A percentile compares a stretch with the other conserved stretches of the same genome.
These are phyloP conservation scores for Tillandsia fasciculata DNA, from an alignment of 176 grass and related monocot species.

Conservation along the genomic window DNA sequence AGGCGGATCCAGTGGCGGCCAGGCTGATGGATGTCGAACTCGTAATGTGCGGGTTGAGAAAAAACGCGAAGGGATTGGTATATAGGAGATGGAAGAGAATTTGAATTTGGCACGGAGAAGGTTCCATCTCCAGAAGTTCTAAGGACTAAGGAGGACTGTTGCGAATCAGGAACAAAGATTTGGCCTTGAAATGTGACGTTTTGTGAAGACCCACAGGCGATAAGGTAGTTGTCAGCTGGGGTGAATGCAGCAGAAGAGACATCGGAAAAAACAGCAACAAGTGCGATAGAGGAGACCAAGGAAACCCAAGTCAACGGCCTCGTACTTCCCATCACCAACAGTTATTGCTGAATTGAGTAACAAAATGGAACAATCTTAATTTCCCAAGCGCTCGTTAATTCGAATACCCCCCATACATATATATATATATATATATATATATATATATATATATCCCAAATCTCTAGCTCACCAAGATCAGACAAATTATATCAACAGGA, in stretches of 20 bases:
- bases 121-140: constrained; percentile 21
- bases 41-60: constrained; percentile 29
- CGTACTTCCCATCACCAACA: not conserved
- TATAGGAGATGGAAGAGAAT: constrained; percentile 19
- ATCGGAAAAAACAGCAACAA: constrained; percentile 11
- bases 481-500: not conserved
- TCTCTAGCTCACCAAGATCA: not conserved
- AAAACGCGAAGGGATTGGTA: constrained; percentile 68
- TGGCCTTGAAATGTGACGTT: constrained; percentile 23
- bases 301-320: not conserved
- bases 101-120: constrained; percentile 17
- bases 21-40: constrained; percentile 45
- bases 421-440: too few species aligned
- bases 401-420: too few species aligned
- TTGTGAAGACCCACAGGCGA: constrained; percentile 54
- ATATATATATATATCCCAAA: not conserved
- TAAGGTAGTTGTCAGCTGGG: constrained; percentile 69
- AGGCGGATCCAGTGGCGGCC: constrained; percentile 84
- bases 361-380: not conserved
- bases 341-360: not conserved
- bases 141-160: constrained; percentile 24
- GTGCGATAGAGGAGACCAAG: not conserved
- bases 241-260: constrained; percentile 49
- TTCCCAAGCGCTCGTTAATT: too few species aligned
- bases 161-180: constrained; percentile 46